Conservation (phyloP, 2,329 filamentous ascomycete species). For the Scopulariopsis brevicaulis region DNA sequence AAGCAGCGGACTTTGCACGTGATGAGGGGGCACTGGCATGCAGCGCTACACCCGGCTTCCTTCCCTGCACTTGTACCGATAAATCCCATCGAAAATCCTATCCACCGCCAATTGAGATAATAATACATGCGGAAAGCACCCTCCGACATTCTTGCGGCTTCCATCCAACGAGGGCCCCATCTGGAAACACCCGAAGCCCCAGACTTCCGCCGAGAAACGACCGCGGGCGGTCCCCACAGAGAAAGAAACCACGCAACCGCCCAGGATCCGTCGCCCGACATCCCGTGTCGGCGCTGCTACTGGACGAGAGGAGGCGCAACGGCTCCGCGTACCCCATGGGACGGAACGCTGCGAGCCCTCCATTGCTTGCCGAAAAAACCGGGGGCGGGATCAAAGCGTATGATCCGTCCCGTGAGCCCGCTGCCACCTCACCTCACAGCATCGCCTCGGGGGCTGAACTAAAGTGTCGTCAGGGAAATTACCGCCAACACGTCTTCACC, state of each 20-base stretch:
- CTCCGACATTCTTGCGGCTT: background rate
- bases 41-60: too few species aligned
- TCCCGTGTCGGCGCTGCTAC: background rate
- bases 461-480: background rate
- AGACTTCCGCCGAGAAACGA: background rate
- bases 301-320: background rate
- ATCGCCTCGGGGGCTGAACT: background rate
- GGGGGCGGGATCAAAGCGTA: background rate
- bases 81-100: too few species aligned
- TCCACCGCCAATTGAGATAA: too few species aligned
- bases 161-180: background rate
- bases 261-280: background rate
- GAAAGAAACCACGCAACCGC: background rate
- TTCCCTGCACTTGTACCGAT: too few species aligned
- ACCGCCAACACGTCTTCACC: conserved; percentile 2
- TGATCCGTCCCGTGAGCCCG: background rate
- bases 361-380: background rate
- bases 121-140: too few species aligned
- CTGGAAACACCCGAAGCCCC: background rate
- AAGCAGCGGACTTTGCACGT: too few species aligned
- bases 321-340: background rate
- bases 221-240: background rate
- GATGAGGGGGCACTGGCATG: too few species aligned
- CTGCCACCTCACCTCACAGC: too few species aligned
- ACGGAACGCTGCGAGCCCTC: background rate